Evolutionary conservation across 345 rosid species (phyloP).

Genomic region (Corymbia maculata): DNA sequence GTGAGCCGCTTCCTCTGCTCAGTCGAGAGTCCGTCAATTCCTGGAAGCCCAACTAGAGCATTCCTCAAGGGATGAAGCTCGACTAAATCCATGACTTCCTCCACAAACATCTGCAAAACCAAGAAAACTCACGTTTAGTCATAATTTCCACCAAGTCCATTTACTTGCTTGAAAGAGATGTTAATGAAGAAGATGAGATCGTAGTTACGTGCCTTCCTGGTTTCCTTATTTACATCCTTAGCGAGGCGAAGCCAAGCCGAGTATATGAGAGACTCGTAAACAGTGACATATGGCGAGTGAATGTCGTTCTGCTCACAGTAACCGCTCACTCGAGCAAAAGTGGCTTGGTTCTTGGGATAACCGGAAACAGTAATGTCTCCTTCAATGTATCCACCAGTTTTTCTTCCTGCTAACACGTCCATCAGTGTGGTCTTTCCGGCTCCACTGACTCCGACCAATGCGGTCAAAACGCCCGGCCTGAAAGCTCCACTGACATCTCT

Average conservation of each 20-base stretch:
- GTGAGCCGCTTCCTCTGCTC: conserved; percentile 14
- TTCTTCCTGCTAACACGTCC: conserved; percentile 41
- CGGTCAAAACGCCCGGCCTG: conserved; percentile 34
- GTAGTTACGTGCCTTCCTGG: neutral
- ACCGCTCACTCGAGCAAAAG: conserved; percentile 10
- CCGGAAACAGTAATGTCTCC: conserved; percentile 30
- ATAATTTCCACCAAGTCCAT: neutral
- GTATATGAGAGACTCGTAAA: conserved; percentile 10
- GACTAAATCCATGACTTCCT: conserved; percentile 9
- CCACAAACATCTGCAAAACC: conserved; percentile 8
- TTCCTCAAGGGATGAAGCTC: conserved; percentile 8
- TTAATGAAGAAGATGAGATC: neutral
- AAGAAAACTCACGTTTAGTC: neutral
- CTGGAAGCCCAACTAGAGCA: conserved; percentile 8
- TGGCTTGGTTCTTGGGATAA: conserved; percentile 26
- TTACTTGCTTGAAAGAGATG: neutral
- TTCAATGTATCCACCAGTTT: conserved; percentile 33
- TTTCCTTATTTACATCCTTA: neutral
- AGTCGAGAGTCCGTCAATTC: conserved; percentile 8
- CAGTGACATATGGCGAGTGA: conserved; percentile 8
- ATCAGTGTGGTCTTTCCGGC: conserved; percentile 42
- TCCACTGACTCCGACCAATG: conserved; percentile 37
- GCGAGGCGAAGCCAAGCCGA: conserved; percentile 14
- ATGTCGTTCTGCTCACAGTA: conserved; percentile 14
- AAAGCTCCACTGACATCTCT: conserved; percentile 25